Base-by-base conservation (phyloP, 192 early-diverging fungal genomes). In the Coemansia sp. region DNA sequence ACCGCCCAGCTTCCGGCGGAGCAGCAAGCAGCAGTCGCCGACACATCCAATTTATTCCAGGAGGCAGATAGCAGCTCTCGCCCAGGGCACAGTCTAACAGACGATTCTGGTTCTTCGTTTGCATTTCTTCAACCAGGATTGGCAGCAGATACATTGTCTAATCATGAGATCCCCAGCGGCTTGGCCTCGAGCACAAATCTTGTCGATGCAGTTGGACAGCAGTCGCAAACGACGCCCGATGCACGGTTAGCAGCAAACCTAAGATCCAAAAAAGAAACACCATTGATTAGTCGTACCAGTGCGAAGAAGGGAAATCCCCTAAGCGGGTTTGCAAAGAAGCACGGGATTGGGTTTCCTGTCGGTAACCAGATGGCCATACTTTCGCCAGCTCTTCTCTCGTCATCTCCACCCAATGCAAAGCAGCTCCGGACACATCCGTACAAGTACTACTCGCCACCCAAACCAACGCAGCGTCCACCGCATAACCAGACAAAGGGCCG, bases 381-480 rank as follows among this genome's bases (percentile, higher is more conserved):
- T 0, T 76, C 78, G 8, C 70, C 78, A 7, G 78, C 68, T 11
- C 64, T 81, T n/a, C 65, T 81, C 7, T 81, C 78, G 2, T 81
- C 78, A 37, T 81, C 78, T n/a, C 78, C 78, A 41, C 78, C 78
- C 13, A 76, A 73, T 8, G 58, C 70, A 5, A 72, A 69, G 74
- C 78, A 81, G 47, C 67, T 81, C 69, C 70, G 73, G 18, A 57
- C 71, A 41, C 70, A 81, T 45, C 73, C 78, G 13, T 81, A 81
- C 72, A 75, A 73, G 41, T 76, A 81, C 43, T 81, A 76, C 65
- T 81, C 78, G 70, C 78, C 78, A 41, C 78, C 78, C 22, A 81
- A 81, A 61, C 63, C 60, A 8, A 41, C 39, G 9, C 57, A 59
- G 15, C 65, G 74, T 6, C 42, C 49, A 0, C 12, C 40, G 22